Base-by-base conservation (phyloP, 306 rosid genomes). In the Lithocarpus polystachyus region DNA sequence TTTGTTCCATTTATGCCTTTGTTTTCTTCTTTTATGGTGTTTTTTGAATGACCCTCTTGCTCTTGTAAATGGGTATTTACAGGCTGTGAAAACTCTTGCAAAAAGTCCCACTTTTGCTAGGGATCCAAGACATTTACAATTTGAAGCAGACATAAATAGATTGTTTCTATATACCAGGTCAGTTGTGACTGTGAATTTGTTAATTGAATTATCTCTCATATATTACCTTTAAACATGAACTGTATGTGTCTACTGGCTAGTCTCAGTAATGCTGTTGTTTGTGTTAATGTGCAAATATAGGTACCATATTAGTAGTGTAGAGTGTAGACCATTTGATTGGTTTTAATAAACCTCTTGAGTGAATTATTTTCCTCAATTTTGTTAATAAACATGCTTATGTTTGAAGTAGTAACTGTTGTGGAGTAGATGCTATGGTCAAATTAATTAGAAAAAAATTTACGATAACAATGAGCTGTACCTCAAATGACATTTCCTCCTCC, bases 131-230 rank as follows among this genome's bases (percentile, higher is more conserved):
- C 88, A 85, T 43, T 74, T 89, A 56, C 96, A 92, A 79, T 88
- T 88, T 75, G 91, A 95, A 82, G 92, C 92, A 56, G 98, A 95
- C 87, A 82, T 92, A 71, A 91, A 91, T 70, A 93, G 97, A 26
- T 79, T 95, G 78, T 93, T 92, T 88, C 93, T 95, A 57, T 95
- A 74, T 86, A 86, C 95, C 60, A 87, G 98, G 98, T 92, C 65
- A 31, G 77, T 76, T 40, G 15, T 15, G 80, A 40, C 71, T 80
- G 33, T 29, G 33, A 29, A 29, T 29, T 13, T 71, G 64, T 75
- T 61, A 23, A 72, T 52, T 29, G 12, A 12, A 10, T 71, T 77
- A 60, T 48, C 10, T 40, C 45, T 8, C 19, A 28, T 54, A 43
- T 74, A 56, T 64, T n/a, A 20, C 28, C 17, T 57, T 1, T 69